Conservation (phyloP, 1,139 yeast genomes). For the Lodderomyces pseudojiufengensis region DNA sequence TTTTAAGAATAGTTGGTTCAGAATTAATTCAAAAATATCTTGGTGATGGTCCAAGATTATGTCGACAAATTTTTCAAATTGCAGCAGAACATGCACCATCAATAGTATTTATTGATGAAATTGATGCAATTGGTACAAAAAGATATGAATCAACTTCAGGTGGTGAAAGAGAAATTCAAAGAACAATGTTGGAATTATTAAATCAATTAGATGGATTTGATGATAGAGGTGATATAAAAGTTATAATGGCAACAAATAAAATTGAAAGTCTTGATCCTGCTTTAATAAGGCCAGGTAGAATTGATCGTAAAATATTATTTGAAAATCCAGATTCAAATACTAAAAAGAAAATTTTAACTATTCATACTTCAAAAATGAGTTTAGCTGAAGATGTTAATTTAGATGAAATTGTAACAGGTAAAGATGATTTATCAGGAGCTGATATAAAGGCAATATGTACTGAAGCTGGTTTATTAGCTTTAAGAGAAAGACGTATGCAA, state of each 20-base stretch:
- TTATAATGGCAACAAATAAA: constrained; percentile 97
- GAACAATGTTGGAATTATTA: constrained; percentile 96
- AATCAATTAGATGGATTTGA: constrained; percentile 98
- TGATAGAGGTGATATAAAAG: constrained; percentile 97
- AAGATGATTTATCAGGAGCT: constrained; percentile 96
- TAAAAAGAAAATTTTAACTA: constrained; percentile 86
- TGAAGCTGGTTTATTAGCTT: constrained; percentile 93
- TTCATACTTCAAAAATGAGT: constrained; percentile 95
- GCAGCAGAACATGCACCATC: constrained; percentile 98
- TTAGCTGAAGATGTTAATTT: constrained; percentile 82
- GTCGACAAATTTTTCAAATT: constrained; percentile 91
- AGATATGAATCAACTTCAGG: constrained; percentile 96
- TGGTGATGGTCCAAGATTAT: constrained; percentile 96
- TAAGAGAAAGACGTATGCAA: constrained; percentile 98
- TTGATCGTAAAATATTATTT: constrained; percentile 93
- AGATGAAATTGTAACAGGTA: constrained; percentile 85
- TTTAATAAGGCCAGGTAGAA: constrained; percentile 96
- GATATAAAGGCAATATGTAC: constrained; percentile 98
- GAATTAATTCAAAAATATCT: constrained; percentile 95
- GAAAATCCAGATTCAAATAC: constrained; percentile 94
- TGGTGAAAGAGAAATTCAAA: constrained; percentile 96
- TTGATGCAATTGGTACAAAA: constrained; percentile 97
- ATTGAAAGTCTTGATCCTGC: constrained; percentile 97
- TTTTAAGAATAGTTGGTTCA: constrained; percentile 92
- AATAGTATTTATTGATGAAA: constrained; percentile 96